Base-by-base conservation (phyloP, 345 rosid species). In the Lumnitzera racemosa region DNA sequence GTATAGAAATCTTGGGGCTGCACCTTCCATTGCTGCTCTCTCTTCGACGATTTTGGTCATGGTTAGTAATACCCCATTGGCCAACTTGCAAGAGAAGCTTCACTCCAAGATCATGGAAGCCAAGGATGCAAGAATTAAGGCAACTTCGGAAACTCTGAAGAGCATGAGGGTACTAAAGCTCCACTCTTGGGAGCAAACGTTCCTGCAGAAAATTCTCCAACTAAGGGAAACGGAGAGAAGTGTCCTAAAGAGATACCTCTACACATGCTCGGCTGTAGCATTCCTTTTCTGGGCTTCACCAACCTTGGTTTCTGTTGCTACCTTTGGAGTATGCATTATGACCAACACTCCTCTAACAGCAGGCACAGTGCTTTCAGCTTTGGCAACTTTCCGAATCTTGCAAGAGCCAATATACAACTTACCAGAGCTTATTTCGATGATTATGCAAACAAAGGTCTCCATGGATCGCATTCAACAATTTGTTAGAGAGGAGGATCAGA, bases 11-110 rank as follows among this genome's bases (percentile, higher is more conserved):
- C 76, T 88, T 12, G 95, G 95, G 36, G 78, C 78, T 15, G 80
- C 78, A 17, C 85, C 91, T 11, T 27, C 85, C 9, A 0, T 75
- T 17, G 88, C 90, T 51, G 89, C 90, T 55, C 71, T 84, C 15
- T 55, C 66, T 16, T 68, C 81, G 1, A 81, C 87, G 3, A 67
- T 79, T 58, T 56, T 83, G 41, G 80, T 82, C 20, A 87, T 87
- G 90, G 80, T 81, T 48, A 71, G 87, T 66, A 83, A 81, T 71
- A 80, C 82, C n/a, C 95, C 95, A 1, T 55, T 87, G 56, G 90
- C 80, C 24, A 80, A 64, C 13, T 72, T 48, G 80, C 89, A 83
- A 51, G 65, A 87, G 46, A 73, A 60, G 63, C 75, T 82, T 60
- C 87, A 81, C 50, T 73, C 80, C 4, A 74, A 58, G 66, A 83